Base-by-base conservation (phyloP, 2,329 filamentous ascomycete species). In the Diaporthe vaccinii region DNA sequence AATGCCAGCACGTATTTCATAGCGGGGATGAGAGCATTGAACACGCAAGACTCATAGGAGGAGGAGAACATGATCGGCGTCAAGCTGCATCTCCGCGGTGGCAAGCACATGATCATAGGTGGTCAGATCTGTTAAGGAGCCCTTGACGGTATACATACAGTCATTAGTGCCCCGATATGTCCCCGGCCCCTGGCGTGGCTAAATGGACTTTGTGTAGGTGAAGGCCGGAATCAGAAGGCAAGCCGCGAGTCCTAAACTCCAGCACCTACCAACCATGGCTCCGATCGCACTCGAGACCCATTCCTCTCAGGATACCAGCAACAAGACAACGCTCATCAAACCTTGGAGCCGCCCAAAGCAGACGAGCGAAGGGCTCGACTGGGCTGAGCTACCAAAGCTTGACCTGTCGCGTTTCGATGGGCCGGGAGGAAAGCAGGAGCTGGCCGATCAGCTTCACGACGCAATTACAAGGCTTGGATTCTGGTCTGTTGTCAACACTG, bases 361-460 rank as follows among this genome's bases (percentile, higher is more conserved):
- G 34, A 62, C 58, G 36, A 44, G 36, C 36, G 58, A 62, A 15
- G 36, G 44, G 6, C 58, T 62, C 58, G 58, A 62, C 36, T 62
- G 58, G 58, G 58, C 58, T 7, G 58, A 62, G 36, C 39, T 62
- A 12, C 58, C 58, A 62, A 44, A 62, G 36, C 58, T 62, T 62
- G 58, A 62, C n/a, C 58, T 62, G n/a, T 62, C 58, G 36, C 58
- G 36, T 8, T 62, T 62, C 58, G 58, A 62, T n/a, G 58, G 44
- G 58, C 58, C 36, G 20, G 58, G 58, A 62, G 58, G 58, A 25
- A 62, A 62, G n/a, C 36, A 62, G n/a, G 58, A 62, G 58, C 58
- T 62, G 58, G 58, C 58, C n/a, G 10, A 44, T 14, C 58, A 62
- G 58, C 58, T 62, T 62, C 58, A 62, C 5, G 58, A 62, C 12